Conservation (phyloP, 192 early-diverging fungal genomes). For the Coemansia sp. region DNA sequence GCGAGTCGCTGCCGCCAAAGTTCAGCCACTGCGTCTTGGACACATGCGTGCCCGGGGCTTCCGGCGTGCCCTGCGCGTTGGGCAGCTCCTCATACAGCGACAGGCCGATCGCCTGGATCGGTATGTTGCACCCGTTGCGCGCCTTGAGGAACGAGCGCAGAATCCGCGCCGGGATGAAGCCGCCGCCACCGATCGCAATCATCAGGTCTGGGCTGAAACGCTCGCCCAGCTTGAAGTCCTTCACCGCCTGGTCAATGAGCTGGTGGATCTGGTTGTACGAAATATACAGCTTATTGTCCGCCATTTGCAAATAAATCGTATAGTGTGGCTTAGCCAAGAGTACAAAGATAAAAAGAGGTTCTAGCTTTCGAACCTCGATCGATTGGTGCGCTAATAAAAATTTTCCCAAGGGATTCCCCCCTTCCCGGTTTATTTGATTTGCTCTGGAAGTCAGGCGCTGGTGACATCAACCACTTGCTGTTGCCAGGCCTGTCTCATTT, state of each 20-base stretch:
- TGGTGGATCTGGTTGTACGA: slow-evolving; percentile 64
- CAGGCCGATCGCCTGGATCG: slow-evolving; percentile 73
- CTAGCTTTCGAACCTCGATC: not conserved
- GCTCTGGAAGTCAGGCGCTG: too few relatives aligned
- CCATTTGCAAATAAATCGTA: too few relatives aligned
- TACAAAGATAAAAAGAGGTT: slow-evolving; percentile 2
- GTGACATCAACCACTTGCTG: too few relatives aligned
- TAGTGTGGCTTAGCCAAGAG: not conserved
- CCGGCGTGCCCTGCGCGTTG: slow-evolving; percentile 38
- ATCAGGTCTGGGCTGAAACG: slow-evolving; percentile 67
- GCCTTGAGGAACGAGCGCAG: slow-evolving; percentile 70
- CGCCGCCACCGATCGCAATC: slow-evolving; percentile 75
- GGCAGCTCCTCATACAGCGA: slow-evolving; percentile 72
- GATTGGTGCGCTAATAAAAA: not conserved
- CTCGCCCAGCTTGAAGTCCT: slow-evolving; percentile 55
- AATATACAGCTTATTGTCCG: slow-evolving; percentile 58
- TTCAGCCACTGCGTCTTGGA: slow-evolving; percentile 81
- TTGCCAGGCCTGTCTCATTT: too few relatives aligned
- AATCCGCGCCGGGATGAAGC: slow-evolving; percentile 72
- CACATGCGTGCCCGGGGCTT: slow-evolving; percentile 55
- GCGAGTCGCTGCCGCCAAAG: slow-evolving; percentile 61
- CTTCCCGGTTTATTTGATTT: too few relatives aligned
- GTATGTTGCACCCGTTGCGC: slow-evolving; percentile 65
- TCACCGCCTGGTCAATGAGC: slow-evolving; percentile 57
- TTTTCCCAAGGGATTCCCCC: too few relatives aligned